phyloP scores from a whole-genome alignment of 345 rosid genomes.

The Salix caprea region DNA sequence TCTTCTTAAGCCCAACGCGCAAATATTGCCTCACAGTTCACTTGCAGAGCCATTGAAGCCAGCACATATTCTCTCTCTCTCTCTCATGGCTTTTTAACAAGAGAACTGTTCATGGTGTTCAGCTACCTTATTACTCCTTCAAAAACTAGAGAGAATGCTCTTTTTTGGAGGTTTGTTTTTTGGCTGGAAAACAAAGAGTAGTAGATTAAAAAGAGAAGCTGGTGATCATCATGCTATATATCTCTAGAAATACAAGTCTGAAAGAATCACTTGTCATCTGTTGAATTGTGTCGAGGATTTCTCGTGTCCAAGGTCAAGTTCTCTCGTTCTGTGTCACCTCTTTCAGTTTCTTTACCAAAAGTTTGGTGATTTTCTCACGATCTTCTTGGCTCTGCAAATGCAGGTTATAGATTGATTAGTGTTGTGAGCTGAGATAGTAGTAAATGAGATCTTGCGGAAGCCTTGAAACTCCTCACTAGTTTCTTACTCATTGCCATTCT shows the following conservation, averaged over 20 bases:
- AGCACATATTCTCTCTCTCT: background rate
- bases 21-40: background rate
- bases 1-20: background rate
- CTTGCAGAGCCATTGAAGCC: background rate
- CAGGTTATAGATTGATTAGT: conserved; percentile 16
- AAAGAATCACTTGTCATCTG: background rate
- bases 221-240: background rate
- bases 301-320: conserved; percentile 21
- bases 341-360: background rate
- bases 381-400: conserved; percentile 16
- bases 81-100: background rate
- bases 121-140: background rate
- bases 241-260: background rate
- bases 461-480: conserved; percentile 5
- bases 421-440: conserved; percentile 4
- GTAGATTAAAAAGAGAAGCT: background rate
- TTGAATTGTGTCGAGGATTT: conserved; percentile 6
- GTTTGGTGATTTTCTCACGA: background rate
- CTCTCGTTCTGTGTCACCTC: background rate
- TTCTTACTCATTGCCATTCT: conserved; percentile 12
- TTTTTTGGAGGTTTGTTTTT: background rate
- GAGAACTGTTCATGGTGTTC: background rate
- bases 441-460: conserved; percentile 13
- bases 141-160: background rate
- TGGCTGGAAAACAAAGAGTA: background rate